These are phyloP conservation scores for Cyphellophora attinorum DNA, from an alignment of 2,329 filamentous ascomycete genomes.

Conservation along the genomic window DNA sequence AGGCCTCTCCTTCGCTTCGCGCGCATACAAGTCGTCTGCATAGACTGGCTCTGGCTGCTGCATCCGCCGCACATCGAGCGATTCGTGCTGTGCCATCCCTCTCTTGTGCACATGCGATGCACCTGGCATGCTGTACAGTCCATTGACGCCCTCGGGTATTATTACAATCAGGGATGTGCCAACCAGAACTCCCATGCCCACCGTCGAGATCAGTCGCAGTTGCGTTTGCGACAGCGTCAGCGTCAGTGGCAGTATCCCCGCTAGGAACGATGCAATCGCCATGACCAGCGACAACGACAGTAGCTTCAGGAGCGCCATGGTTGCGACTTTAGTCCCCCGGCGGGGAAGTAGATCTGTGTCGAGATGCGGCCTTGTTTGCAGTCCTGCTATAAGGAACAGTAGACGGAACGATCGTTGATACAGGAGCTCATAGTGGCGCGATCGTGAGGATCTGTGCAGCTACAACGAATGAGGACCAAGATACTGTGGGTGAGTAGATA, in stretches of 20 bases:
- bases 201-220: constrained; percentile 77
- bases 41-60: not conserved
- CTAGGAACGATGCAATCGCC: constrained; percentile 73
- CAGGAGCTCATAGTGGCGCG: too few species aligned
- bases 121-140: constrained; percentile 56
- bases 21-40: not conserved
- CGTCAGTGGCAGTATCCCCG: constrained; percentile 80
- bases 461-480: too few species aligned
- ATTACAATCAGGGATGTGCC: constrained; percentile 95
- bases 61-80: not conserved
- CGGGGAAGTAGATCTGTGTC: too few species aligned
- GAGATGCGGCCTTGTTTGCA: too few species aligned
- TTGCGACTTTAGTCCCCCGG: too few species aligned
- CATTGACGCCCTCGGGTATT: constrained; percentile 92
- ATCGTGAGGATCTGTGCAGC: too few species aligned
- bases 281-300: constrained; percentile 56
- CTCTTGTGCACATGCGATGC: constrained; percentile 3
- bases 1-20: constrained; percentile 6
- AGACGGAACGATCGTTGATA: too few species aligned
- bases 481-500: too few species aligned
- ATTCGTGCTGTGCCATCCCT: constrained; percentile 4
- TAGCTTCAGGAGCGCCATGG: constrained; percentile 54
- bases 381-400: too few species aligned
- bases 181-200: constrained; percentile 88
- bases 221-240: constrained; percentile 81